Percentiles rank a stretch among this genome's conserved stretches.
phyloP scores from a whole-genome alignment of 202 grass and related monocot genomes.

The Setaria italica region DNA sequence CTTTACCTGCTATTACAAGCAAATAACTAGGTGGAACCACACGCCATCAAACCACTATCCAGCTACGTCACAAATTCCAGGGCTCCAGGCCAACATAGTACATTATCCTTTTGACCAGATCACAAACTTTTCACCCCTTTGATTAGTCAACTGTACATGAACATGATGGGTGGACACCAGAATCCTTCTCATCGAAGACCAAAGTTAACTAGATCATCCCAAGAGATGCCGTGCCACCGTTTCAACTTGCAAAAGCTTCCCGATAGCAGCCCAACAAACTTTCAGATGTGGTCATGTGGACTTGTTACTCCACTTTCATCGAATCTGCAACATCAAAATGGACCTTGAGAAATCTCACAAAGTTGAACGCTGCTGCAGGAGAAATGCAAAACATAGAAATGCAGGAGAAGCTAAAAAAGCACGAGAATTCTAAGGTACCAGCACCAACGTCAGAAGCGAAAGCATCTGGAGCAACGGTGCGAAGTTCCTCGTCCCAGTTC shows the following conservation, averaged over 20 bases:
- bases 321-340: slow-evolving; percentile 50
- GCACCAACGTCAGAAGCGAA: slow-evolving; percentile 47
- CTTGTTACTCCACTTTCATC: slow-evolving; percentile 60
- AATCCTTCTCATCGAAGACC: slow-evolving; percentile 14
- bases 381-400: slow-evolving; percentile 15
- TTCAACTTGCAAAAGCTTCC: slow-evolving; percentile 13
- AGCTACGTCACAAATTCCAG: neutral
- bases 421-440: slow-evolving; percentile 53
- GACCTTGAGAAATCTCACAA: neutral
- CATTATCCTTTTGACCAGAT: slow-evolving; percentile 16
- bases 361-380: neutral
- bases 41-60: slow-evolving; percentile 17
- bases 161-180: slow-evolving; percentile 36
- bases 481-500: slow-evolving; percentile 61
- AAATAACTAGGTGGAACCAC: slow-evolving; percentile 7
- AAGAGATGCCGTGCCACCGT: slow-evolving; percentile 19
- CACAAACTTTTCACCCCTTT: slow-evolving; percentile 23
- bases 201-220: slow-evolving; percentile 26
- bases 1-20: neutral
- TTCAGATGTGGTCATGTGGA: neutral
- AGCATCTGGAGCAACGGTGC: slow-evolving; percentile 42
- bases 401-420: neutral
- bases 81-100: slow-evolving; percentile 8
- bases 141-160: slow-evolving; percentile 54
- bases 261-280: neutral